Conservation (phyloP, 495 filamentous ascomycete species). For the Umbilicaria muhlenbergii region DNA sequence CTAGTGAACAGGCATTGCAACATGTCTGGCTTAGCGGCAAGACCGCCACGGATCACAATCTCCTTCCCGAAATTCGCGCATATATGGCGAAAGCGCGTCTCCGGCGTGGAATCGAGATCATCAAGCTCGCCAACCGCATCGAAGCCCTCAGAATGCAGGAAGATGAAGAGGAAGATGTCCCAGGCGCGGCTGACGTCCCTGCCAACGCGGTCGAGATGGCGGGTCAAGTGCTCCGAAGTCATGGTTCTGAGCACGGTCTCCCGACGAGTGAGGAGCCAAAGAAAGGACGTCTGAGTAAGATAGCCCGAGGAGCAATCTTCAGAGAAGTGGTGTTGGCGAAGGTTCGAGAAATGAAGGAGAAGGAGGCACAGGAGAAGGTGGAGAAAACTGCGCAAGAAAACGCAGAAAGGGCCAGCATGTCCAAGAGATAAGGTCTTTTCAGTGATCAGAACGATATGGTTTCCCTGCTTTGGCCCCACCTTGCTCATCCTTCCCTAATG, state of each 20-base stretch:
- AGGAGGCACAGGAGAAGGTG: constrained; percentile 57
- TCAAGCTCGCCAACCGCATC: constrained; percentile 94
- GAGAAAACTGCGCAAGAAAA: constrained; percentile 36
- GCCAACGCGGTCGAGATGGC: constrained; percentile 37
- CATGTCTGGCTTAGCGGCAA: constrained; percentile 86
- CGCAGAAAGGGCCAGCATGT: constrained; percentile 10
- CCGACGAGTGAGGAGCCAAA: constrained; percentile 15
- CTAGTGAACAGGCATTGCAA: constrained; percentile 66
- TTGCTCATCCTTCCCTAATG: too few species aligned
- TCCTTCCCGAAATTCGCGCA: constrained; percentile 91
- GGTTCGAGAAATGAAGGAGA: constrained; percentile 81
- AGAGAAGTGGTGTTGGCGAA: constrained; percentile 95
- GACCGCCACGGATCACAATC: constrained; percentile 82
- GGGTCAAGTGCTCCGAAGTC: constrained; percentile 14
- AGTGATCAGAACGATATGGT: too few species aligned
- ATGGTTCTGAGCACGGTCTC: constrained; percentile 15
- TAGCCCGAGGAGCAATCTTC: constrained; percentile 86
- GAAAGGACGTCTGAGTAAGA: constrained; percentile 54
- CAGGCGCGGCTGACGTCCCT: constrained; percentile 44
- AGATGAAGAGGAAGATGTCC: constrained; percentile 65
- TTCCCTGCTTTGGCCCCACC: too few species aligned
- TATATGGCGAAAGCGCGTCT: constrained; percentile 86
- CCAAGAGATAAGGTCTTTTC: too few species aligned
- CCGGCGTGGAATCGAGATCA: constrained; percentile 85
- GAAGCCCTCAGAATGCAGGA: constrained; percentile 93